phyloP scores from a whole-genome alignment of 2,329 filamentous ascomycete genomes.

The Monosporascus cannonballus region DNA sequence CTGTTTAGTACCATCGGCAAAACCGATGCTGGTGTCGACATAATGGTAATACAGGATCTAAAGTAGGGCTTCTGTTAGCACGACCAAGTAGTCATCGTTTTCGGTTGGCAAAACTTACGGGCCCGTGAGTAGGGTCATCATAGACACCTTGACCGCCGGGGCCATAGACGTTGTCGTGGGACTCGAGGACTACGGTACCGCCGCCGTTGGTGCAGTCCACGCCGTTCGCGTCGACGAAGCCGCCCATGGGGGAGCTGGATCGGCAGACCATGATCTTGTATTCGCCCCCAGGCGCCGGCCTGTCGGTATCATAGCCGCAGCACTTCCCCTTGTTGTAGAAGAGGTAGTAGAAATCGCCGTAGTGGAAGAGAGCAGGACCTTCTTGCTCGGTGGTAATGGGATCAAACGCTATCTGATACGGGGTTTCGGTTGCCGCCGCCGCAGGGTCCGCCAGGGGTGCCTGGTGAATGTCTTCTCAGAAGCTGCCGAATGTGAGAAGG shows the following conservation, averaged over 20 bases:
- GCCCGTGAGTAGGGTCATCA: slow-evolving; percentile 22
- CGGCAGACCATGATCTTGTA: slow-evolving; percentile 59
- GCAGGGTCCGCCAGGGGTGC: slow-evolving; percentile 32
- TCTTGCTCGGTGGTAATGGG: slow-evolving; percentile 45
- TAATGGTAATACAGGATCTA: slow-evolving; percentile 42
- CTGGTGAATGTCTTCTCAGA: slow-evolving; percentile 61
- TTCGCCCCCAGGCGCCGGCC: slow-evolving; percentile 47
- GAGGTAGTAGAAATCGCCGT: slow-evolving; percentile 53
- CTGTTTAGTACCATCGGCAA: slow-evolving; percentile 35
- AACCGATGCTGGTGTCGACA: slow-evolving; percentile 28
- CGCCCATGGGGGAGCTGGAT: slow-evolving; percentile 41
- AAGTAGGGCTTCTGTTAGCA: not conserved
- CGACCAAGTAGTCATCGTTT: no score
- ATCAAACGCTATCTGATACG: slow-evolving; percentile 48
- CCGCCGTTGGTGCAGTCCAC: slow-evolving; percentile 31
- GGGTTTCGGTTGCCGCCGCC: slow-evolving; percentile 40
- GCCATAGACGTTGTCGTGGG: slow-evolving; percentile 55
- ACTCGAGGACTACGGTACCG: slow-evolving; percentile 55
- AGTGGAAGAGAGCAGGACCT: slow-evolving; percentile 46
- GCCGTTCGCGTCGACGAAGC: slow-evolving; percentile 31
- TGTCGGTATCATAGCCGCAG: slow-evolving; percentile 45
- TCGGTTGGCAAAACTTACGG: not conserved
- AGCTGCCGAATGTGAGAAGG: slow-evolving; percentile 59
- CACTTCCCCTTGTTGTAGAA: slow-evolving; percentile 55
- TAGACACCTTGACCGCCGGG: slow-evolving; percentile 54